Evolutionary conservation across 352 stramenopile genomes (phyloP).

Genomic region (Pilasporangium apinafurcum): DNA sequence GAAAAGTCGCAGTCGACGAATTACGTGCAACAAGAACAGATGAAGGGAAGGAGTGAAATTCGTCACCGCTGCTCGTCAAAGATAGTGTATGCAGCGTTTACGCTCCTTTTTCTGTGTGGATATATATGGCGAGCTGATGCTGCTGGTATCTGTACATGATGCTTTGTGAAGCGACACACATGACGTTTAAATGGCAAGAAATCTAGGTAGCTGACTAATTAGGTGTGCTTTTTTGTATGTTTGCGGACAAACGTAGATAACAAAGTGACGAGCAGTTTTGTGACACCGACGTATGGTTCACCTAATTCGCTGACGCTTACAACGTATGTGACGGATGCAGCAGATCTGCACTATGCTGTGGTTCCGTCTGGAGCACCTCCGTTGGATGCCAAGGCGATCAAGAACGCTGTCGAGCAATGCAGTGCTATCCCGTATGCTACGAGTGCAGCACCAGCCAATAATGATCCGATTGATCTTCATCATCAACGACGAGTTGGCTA

Average conservation of each 20-base stretch:
- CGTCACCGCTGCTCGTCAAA: no score
- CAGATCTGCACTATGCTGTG: slow-evolving; percentile 67
- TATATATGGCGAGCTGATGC: no score
- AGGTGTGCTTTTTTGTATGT: neutral
- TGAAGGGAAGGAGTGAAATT: no score
- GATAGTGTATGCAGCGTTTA: no score
- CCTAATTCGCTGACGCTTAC: slow-evolving; percentile 51
- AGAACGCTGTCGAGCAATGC: slow-evolving; percentile 25
- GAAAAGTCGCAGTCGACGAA: no score
- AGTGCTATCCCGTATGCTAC: neutral
- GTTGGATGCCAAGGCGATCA: slow-evolving; percentile 42
- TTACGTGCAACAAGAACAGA: no score
- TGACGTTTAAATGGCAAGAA: neutral
- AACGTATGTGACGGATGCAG: slow-evolving; percentile 64
- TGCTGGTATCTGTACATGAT: no score
- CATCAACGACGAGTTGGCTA: neutral
- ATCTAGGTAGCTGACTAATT: neutral
- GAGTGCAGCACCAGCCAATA: no score
- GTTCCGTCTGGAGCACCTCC: slow-evolving; percentile 26
- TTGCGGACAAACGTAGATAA: slow-evolving; percentile 7
- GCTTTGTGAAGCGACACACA: no score
- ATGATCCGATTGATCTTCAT: neutral
- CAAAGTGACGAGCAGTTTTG: slow-evolving; percentile 33
- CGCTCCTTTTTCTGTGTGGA: no score
- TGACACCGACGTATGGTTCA: slow-evolving; percentile 33